A percentile compares a stretch with the other conserved stretches of the same genome.
Evolutionary conservation across 495 filamentous ascomycete genomes (phyloP).

Genomic region (Aspergillus wentii): DNA sequence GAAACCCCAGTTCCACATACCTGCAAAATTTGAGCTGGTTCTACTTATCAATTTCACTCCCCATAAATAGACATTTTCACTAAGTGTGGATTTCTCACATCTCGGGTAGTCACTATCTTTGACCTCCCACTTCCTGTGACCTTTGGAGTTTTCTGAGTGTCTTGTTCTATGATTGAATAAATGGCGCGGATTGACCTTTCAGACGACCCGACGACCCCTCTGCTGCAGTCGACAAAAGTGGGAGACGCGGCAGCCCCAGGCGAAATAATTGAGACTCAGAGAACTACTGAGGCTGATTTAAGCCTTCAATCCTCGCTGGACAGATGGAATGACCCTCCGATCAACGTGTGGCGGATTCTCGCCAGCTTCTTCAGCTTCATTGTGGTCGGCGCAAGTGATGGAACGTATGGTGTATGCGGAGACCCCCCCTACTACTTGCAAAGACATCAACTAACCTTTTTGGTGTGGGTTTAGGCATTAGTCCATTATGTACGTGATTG

Average conservation of each 20-base stretch:
- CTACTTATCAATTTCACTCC: too few relatives aligned
- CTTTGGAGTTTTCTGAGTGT: too few relatives aligned
- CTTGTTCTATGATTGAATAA: too few relatives aligned
- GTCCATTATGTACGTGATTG: conserved; percentile 40
- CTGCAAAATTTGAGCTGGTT: too few relatives aligned
- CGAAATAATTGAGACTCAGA: background rate
- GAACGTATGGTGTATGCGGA: conserved; percentile 56
- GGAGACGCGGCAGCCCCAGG: background rate
- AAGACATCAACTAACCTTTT: background rate
- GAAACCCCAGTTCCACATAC: too few relatives aligned
- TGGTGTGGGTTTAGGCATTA: conserved; percentile 52
- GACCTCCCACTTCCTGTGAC: too few relatives aligned
- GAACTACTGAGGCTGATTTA: background rate
- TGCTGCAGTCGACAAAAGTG: background rate
- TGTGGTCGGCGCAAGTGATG: conserved; percentile 68
- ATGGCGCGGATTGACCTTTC: background rate
- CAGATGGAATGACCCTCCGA: conserved; percentile 61
- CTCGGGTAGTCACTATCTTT: too few relatives aligned
- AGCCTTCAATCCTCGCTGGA: too few relatives aligned
- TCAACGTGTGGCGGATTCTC: conserved; percentile 57
- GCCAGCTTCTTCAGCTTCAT: conserved; percentile 60
- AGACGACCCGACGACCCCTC: background rate
- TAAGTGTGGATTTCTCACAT: too few relatives aligned
- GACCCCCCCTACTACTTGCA: conserved; percentile 4
- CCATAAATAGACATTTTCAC: too few relatives aligned